These are phyloP conservation scores for Fusarium ambrosium DNA, from an alignment of 2,329 filamentous ascomycete genomes.

Conservation along the genomic window DNA sequence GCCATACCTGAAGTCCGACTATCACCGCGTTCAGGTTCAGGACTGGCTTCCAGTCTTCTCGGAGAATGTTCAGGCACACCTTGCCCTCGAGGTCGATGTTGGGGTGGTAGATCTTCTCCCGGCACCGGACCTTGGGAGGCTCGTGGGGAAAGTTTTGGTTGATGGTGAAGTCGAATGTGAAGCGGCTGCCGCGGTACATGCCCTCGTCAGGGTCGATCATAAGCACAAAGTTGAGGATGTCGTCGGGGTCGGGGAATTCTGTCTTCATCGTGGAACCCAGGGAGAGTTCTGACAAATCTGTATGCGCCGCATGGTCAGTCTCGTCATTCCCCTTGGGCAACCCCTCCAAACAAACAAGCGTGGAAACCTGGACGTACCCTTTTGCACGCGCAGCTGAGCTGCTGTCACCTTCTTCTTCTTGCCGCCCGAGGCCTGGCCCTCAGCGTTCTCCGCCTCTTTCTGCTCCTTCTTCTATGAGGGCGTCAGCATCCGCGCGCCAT, in stretches of 20 bases:
- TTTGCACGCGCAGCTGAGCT: slow-evolving; percentile 94
- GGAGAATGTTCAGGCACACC: slow-evolving; percentile 95
- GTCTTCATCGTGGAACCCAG: slow-evolving; percentile 85
- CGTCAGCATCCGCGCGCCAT: slow-evolving; percentile 29
- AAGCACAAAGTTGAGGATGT: slow-evolving; percentile 87
- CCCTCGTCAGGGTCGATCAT: slow-evolving; percentile 88
- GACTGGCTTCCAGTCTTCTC: slow-evolving; percentile 99
- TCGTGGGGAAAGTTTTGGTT: slow-evolving; percentile 97
- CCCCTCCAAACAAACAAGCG: background rate
- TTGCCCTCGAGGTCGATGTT: slow-evolving; percentile 99
- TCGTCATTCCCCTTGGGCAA: background rate
- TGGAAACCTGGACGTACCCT: slow-evolving; percentile 71
- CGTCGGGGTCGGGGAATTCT: slow-evolving; percentile 84
- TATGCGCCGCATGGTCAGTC: slow-evolving; percentile 17
- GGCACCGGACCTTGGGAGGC: slow-evolving; percentile 96
- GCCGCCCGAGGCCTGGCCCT: slow-evolving; percentile 74
- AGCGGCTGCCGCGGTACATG: slow-evolving; percentile 88
- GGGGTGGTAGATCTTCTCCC: slow-evolving; percentile 98
- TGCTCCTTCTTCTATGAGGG: slow-evolving; percentile 88
- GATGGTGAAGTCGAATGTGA: slow-evolving; percentile 92
- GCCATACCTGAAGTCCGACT: slow-evolving; percentile 84
- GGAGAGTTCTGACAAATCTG: slow-evolving; percentile 85
- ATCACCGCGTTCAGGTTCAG: slow-evolving; percentile 97
- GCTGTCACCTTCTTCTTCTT: slow-evolving; percentile 99
- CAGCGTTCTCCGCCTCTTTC: slow-evolving; percentile 91